A percentile compares a stretch with the other conserved stretches of the same genome.
Conservation (phyloP, 2,329 filamentous ascomycete species). For the Talaromyces albobiverticillius region DNA sequence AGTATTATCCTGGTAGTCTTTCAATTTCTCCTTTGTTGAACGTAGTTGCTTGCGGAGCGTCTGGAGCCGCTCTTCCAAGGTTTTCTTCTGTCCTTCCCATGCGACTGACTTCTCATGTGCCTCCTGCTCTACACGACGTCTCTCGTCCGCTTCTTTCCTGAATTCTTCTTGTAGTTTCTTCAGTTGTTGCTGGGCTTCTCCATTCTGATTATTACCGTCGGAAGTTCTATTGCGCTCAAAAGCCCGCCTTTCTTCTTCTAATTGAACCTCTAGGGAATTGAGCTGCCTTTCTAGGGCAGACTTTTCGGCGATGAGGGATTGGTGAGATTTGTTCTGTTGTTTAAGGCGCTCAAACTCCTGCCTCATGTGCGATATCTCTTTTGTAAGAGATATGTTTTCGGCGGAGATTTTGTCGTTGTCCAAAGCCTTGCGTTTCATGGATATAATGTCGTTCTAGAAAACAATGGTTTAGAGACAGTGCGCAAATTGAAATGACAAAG, state of each 20-base stretch:
- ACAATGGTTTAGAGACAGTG: slow-evolving; percentile 19
- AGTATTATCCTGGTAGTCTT: slow-evolving; percentile 57
- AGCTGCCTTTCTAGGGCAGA: slow-evolving; percentile 75
- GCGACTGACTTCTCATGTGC: slow-evolving; percentile 58
- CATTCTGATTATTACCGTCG: slow-evolving; percentile 38
- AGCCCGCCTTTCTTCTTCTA: slow-evolving; percentile 77
- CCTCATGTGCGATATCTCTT: slow-evolving; percentile 58
- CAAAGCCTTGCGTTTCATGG: slow-evolving; percentile 63
- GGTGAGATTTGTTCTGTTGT: slow-evolving; percentile 58
- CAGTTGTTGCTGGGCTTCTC: slow-evolving; percentile 39
- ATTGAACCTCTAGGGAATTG: slow-evolving; percentile 71
- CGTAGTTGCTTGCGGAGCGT: slow-evolving; percentile 68
- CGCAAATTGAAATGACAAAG: background rate
- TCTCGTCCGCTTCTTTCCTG: slow-evolving; percentile 50
- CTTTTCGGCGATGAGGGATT: slow-evolving; percentile 73
- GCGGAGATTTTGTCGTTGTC: slow-evolving; percentile 69
- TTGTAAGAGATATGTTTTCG: slow-evolving; percentile 61
- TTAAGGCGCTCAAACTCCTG: slow-evolving; percentile 63
- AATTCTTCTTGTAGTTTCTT: slow-evolving; percentile 52
- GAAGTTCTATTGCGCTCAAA: slow-evolving; percentile 55
- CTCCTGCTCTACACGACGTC: slow-evolving; percentile 47
- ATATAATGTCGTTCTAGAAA: slow-evolving; percentile 65
- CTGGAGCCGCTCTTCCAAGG: slow-evolving; percentile 68
- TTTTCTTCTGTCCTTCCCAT: slow-evolving; percentile 60
- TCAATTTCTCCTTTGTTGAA: slow-evolving; percentile 69